Percentiles rank a stretch among this genome's conserved stretches.
Conservation (phyloP, 805 yeast species). For the Candida anglica region DNA sequence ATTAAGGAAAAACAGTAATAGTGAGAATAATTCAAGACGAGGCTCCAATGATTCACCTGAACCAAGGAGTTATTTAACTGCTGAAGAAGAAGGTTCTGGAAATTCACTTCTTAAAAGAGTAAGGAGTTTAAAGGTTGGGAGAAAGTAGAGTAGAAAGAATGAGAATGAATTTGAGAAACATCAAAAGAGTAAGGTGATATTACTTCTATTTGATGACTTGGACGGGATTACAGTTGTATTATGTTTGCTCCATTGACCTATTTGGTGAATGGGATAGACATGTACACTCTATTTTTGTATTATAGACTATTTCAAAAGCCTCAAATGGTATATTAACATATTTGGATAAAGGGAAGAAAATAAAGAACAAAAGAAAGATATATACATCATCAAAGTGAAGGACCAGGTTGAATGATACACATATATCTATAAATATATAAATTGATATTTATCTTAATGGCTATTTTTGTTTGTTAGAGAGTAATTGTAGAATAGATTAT, state of each 20-base stretch:
- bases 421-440: too few species aligned
- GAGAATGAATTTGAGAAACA: background rate
- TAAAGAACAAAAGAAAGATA: background rate
- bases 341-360: background rate
- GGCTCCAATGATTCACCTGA: slow-evolving; percentile 21
- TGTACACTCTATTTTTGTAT: too few species aligned
- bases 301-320: too few species aligned
- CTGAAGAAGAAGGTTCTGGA: slow-evolving; percentile 25
- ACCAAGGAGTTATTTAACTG: slow-evolving; percentile 7
- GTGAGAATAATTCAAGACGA: slow-evolving; percentile 28
- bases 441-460: too few species aligned
- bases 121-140: slow-evolving; percentile 81
- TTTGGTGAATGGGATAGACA: too few species aligned
- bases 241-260: too few species aligned
- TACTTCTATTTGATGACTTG: too few species aligned
- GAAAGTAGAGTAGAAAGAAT: slow-evolving; percentile 19
- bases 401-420: too few species aligned
- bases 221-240: too few species aligned
- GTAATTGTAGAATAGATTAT: too few species aligned
- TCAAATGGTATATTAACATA: too few species aligned
- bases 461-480: too few species aligned
- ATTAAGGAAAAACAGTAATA: slow-evolving; percentile 40
- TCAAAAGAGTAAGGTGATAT: background rate
- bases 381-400: background rate
- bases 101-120: slow-evolving; percentile 77